Conservation (phyloP, 306 rosid species). For the Mimosa bimucronata region DNA sequence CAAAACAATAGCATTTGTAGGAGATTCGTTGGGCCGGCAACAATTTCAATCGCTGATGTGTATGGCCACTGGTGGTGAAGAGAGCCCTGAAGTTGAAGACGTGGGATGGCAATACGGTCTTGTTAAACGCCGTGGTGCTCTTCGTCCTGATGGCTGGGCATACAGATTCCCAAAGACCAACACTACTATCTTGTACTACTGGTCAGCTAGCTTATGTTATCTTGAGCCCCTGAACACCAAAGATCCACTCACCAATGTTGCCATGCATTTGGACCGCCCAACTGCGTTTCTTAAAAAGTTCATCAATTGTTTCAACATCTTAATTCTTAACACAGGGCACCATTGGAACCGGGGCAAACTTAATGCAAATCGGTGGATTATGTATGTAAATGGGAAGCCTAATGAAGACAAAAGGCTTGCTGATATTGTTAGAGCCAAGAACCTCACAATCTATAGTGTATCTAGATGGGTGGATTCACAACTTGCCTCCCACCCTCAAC, state of each 20-base stretch:
- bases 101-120: slow-evolving; percentile 80
- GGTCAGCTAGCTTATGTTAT: slow-evolving; percentile 93
- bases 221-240: slow-evolving; percentile 61
- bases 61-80: slow-evolving; percentile 80
- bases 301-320: slow-evolving; percentile 67
- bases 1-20: slow-evolving; percentile 82
- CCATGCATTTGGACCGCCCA: slow-evolving; percentile 94
- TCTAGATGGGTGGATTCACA: slow-evolving; percentile 81
- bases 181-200: slow-evolving; percentile 84
- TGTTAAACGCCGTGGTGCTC: slow-evolving; percentile 74
- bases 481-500: slow-evolving; percentile 62
- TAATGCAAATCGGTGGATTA: slow-evolving; percentile 77
- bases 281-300: slow-evolving; percentile 76
- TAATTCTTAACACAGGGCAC: slow-evolving; percentile 95
- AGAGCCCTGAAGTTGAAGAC: slow-evolving; percentile 65
- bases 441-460: slow-evolving; percentile 65
- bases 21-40: slow-evolving; percentile 93
- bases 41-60: slow-evolving; percentile 96
- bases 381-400: slow-evolving; percentile 72
- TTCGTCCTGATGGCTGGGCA: slow-evolving; percentile 97
- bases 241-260: slow-evolving; percentile 57
- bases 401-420: slow-evolving; percentile 55
- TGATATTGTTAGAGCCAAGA: slow-evolving; percentile 71
- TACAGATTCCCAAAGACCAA: slow-evolving; percentile 79
- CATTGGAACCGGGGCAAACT: slow-evolving; percentile 95